These are phyloP conservation scores for Xylaria arbuscula DNA, from an alignment of 2,329 filamentous ascomycete genomes.

Conservation along the genomic window DNA sequence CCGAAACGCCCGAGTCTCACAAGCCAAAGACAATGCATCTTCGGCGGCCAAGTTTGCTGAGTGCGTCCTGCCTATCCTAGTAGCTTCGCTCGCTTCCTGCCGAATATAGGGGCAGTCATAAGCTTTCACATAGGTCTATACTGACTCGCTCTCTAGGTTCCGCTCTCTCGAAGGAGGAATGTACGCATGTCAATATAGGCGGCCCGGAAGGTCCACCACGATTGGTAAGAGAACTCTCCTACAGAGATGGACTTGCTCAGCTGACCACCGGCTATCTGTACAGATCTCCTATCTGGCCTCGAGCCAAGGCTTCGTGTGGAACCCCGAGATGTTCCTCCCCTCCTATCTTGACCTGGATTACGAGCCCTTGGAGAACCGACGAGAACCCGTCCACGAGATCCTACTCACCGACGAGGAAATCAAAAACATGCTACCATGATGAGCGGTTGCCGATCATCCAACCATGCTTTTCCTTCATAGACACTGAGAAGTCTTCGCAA, in stretches of 20 bases:
- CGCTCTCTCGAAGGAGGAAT: conserved; percentile 78
- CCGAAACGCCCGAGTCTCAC: conserved; percentile 56
- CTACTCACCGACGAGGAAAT: conserved; percentile 81
- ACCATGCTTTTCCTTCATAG: conserved; percentile 44
- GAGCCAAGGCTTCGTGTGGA: conserved; percentile 85
- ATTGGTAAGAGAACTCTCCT: conserved; percentile 64
- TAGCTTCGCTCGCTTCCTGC: not conserved
- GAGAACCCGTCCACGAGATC: conserved; percentile 83
- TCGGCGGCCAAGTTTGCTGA: conserved; percentile 71
- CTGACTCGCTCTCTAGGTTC: conserved; percentile 63
- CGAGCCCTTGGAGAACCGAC: conserved; percentile 77
- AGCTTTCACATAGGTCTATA: conserved; percentile 38
- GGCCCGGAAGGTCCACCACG: conserved; percentile 77
- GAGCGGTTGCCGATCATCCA: conserved; percentile 35
- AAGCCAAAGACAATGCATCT: conserved; percentile 60
- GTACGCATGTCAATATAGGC: conserved; percentile 83
- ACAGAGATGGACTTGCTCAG: not conserved
- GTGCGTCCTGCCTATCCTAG: conserved; percentile 54
- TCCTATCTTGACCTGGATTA: conserved; percentile 82
- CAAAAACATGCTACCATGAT: conserved; percentile 73
- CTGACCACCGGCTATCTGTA: conserved; percentile 38
- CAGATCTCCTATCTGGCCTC: conserved; percentile 84
- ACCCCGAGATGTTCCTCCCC: conserved; percentile 85
- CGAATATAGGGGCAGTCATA: not conserved
- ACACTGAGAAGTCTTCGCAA: conserved; percentile 47